Percentiles rank a stretch among this genome's conserved stretches.
phyloP scores from a whole-genome alignment of 768 basidiomycete species.

The Pholiota conissans region DNA sequence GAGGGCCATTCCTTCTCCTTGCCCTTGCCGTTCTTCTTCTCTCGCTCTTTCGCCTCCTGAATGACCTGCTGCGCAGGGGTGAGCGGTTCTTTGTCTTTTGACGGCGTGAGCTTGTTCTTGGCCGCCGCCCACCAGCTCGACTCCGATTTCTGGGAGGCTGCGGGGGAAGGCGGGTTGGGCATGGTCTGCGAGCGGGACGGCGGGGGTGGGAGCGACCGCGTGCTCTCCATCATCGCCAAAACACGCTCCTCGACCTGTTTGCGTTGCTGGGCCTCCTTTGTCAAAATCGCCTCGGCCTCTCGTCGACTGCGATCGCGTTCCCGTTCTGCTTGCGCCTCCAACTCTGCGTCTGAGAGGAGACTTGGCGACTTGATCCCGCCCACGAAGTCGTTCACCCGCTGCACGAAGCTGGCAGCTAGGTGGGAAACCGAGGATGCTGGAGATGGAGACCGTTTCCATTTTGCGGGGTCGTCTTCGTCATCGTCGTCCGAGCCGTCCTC shows the following conservation, averaged over 20 bases:
- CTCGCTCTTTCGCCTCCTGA: conserved; percentile 67
- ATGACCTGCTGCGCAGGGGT: conserved; percentile 87
- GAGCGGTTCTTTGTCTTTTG: conserved; percentile 75
- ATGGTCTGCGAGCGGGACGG: conserved; percentile 60
- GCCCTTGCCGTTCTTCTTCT: conserved; percentile 47
- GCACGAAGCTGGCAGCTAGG: conserved; percentile 73
- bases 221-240: conserved; percentile 66
- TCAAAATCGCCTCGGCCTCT: conserved; percentile 79
- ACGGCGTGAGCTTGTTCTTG: conserved; percentile 76
- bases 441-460: conserved; percentile 51
- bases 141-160: conserved; percentile 61
- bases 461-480: conserved; percentile 35
- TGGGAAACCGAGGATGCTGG: conserved; percentile 72
- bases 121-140: conserved; percentile 73
- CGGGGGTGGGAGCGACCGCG: conserved; percentile 52
- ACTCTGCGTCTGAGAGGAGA: conserved; percentile 70
- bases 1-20: conserved; percentile 58
- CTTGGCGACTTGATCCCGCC: conserved; percentile 43
- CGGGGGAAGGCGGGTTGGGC: conserved; percentile 61
- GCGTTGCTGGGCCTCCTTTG: conserved; percentile 68
- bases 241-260: conserved; percentile 72
- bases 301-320: conserved; percentile 75
- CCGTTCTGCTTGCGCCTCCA: conserved; percentile 78
- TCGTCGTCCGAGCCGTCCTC: conserved; percentile 45
- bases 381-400: conserved; percentile 71